A percentile compares a stretch with the other conserved stretches of the same genome.
Evolutionary conservation across 805 yeast species (phyloP).

Genomic region (Starmerella lactis-condensi): DNA sequence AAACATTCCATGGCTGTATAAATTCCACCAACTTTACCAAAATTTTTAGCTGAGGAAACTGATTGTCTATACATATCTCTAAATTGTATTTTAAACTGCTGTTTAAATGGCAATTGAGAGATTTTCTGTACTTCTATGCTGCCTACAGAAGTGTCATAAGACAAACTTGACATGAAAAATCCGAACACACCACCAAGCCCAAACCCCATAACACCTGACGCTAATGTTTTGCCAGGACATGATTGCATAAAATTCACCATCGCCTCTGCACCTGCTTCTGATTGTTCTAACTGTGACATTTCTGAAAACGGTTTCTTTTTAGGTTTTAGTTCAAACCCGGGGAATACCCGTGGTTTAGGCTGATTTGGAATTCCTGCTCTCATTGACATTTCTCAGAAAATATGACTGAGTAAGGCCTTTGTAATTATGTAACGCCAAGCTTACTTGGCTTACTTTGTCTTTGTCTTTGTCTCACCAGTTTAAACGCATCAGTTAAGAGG

Average conservation of each 20-base stretch:
- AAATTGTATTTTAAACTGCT: conserved; percentile 81
- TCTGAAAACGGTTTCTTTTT: conserved; percentile 34
- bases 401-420: too few relatives aligned
- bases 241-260: conserved; percentile 74
- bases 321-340: conserved; percentile 7
- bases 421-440: too few relatives aligned
- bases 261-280: conserved; percentile 68
- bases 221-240: conserved; percentile 83
- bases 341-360: conserved; percentile 1
- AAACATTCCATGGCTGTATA: conserved; percentile 86
- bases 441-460: too few relatives aligned
- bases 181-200: conserved; percentile 92
- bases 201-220: conserved; percentile 88
- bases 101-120: conserved; percentile 71
- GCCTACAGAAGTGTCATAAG: conserved; percentile 64
- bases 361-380: too few relatives aligned
- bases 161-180: conserved; percentile 63
- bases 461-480: too few relatives aligned
- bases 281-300: conserved; percentile 84
- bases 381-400: not conserved
- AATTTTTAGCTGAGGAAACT: conserved; percentile 77
- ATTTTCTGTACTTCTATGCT: conserved; percentile 35
- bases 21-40: conserved; percentile 81
- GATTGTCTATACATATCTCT: conserved; percentile 82
- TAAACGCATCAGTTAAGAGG: too few relatives aligned